Evolutionary conservation across 192 early-diverging fungal species (phyloP).

Genomic region (Rhizoclosmatium globosum): DNA sequence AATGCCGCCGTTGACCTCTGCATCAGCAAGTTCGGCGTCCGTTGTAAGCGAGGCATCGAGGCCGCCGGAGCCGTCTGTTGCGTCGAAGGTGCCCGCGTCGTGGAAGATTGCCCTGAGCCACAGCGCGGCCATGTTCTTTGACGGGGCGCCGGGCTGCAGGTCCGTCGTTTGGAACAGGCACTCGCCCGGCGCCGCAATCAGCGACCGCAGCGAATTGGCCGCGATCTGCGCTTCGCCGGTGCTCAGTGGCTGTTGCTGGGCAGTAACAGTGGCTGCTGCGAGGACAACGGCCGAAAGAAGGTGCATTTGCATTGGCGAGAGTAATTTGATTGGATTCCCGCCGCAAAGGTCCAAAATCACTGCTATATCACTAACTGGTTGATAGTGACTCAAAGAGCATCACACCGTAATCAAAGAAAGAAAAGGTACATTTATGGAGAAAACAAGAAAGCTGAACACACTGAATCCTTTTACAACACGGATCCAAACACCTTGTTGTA

Average conservation of each 20-base stretch:
- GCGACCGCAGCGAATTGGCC: neutral
- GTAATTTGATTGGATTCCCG: no score
- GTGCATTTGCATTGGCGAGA: no score
- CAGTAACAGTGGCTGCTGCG: neutral
- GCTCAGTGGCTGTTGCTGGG: neutral
- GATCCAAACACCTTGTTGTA: slow-evolving; percentile 91
- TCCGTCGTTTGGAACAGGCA: slow-evolving; percentile 22
- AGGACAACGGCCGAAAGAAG: neutral
- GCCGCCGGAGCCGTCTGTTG: slow-evolving; percentile 28
- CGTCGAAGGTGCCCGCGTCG: slow-evolving; percentile 40
- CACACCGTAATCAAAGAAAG: no score
- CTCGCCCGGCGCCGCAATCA: slow-evolving; percentile 15
- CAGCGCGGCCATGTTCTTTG: slow-evolving; percentile 46
- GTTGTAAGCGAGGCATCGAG: slow-evolving; percentile 31
- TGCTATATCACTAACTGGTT: no score
- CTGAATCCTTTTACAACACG: slow-evolving; percentile 43
- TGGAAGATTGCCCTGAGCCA: slow-evolving; percentile 52
- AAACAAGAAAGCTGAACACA: neutral
- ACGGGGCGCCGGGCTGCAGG: slow-evolving; percentile 13
- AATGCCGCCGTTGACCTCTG: slow-evolving; percentile 28
- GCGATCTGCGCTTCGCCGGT: neutral
- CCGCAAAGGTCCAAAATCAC: no score
- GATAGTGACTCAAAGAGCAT: no score
- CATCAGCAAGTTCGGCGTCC: neutral
- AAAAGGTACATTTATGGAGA: no score